Evolutionary conservation across 2,329 filamentous ascomycete species (phyloP), one percentile per base, ranked within the genome.

Genomic region (Bimuria novae-zelandiae): DNA sequence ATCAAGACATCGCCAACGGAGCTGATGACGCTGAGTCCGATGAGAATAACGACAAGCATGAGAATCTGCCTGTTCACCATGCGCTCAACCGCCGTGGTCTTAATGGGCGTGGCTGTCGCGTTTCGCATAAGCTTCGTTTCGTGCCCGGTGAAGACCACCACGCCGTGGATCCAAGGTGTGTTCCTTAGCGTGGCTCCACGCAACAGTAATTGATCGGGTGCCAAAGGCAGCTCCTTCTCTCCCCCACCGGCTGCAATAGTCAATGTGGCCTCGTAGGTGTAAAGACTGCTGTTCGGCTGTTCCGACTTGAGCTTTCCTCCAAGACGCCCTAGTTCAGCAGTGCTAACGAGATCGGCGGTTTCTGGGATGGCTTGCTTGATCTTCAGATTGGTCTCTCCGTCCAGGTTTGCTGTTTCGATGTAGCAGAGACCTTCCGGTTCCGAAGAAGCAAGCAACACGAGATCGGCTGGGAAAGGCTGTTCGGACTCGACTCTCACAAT

Each of bases 81-180:
- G 57, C 88, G 86, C 76, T 99, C 94, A 6, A 99, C 93, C 63
- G 92, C 93, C 30, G 94, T 99, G 51, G 93, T 89, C 79, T 99
- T 99, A 78, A 99, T 99, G 5, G 94, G 95, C 1, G 94, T 89
- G 4, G 93, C 93, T 3, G 93, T 99, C 16, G 94, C 95, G 72
- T 99, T 99, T 63, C 94, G 88, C 94, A 99, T 97, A 58, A 99
- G 83, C 76, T 99, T 99, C 6, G 94, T 97, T 77, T 99, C 94
- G 75, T 99, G 94, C 46, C 94, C 94, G 2, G 91, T 96, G 68
- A 97, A 99, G 14, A 99, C 93, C 49, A 99, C 94, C 16, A 96
- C 84, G 33, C 93, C 94, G 71, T 99, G 91, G 43, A 97, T 86
- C 93, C 94, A 99, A 25, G 92, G 93, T 1, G 94, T 99, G 69